Evolutionary conservation across 2,329 filamentous ascomycete genomes (phyloP), one percentile per base, ranked within the genome.

Genomic region (Talaromyces albobiverticillius): DNA sequence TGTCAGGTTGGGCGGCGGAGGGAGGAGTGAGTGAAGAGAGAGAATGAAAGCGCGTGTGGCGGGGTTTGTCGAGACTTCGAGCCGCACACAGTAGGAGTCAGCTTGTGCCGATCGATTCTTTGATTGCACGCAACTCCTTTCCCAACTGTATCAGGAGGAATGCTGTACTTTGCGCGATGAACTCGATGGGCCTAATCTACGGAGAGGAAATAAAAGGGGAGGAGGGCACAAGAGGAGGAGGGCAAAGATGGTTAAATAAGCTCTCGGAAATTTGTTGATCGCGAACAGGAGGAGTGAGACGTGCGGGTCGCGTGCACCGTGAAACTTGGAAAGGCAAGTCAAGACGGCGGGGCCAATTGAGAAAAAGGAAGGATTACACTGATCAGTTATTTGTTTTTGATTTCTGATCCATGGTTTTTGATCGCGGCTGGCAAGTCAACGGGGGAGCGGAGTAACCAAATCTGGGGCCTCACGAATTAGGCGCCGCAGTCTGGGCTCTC

Each of bases 31-130:
- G 13, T 14, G 20, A 36, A 22, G 14, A 31, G 23, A 31, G 13
- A 26, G 20, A 36, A 22, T 20, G 40, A 46, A 20, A 43, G 40
- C 49, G 31, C 41, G 41, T 34, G 50, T 52, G 50, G 50, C 50
- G 50, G 50, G 50, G 50, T 45, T 46, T 42, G 49, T 45, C 40
- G 31, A 51, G 48, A 23, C 38, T 22, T 46, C 18, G 50, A 52
- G 50, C 50, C 50, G 50, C 41, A 20, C 49, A 52, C 50, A 40
- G 29, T 38, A 9, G 16, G 40, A 51, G n/a, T 29, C 50, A 40
- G 36, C 16, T 20, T 23, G 22, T 42, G 38, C 47, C 38, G 47
- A 51, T 51, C 47, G 36, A 32, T n/a, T n/a, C n/a, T n/a, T n/a
- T n/a, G n/a, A n/a, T 38, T 41, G 29, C 36, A 51, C 36, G 48